Percentiles rank a stretch among this genome's conserved stretches.
These are phyloP conservation scores for Coprinellus micaceus DNA, from an alignment of 768 basidiomycete genomes.

Conservation along the genomic window DNA sequence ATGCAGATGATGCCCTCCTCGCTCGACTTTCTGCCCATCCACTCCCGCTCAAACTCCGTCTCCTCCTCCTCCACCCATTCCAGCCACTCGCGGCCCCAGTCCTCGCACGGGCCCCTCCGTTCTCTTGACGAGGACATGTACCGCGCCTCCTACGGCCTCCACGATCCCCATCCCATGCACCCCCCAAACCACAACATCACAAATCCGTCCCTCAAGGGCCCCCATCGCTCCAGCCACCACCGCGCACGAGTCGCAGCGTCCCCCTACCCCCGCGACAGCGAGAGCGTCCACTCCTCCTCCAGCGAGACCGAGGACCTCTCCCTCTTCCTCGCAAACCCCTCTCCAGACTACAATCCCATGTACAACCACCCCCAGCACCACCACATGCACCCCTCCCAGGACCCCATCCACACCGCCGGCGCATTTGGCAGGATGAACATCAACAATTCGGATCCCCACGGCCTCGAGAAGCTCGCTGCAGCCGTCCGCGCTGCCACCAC, in stretches of 20 bases:
- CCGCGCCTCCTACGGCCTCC: slow-evolving; percentile 56
- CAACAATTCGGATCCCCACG: slow-evolving; percentile 57
- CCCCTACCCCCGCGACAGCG: slow-evolving; percentile 81
- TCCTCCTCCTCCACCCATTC: slow-evolving; percentile 74
- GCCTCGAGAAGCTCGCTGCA: slow-evolving; percentile 80
- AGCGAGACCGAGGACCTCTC: slow-evolving; percentile 87
- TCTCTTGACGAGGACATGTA: slow-evolving; percentile 70
- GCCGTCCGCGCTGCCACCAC: slow-evolving; percentile 88
- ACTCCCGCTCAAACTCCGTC: slow-evolving; percentile 76
- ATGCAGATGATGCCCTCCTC: slow-evolving; percentile 68
- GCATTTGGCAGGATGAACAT: slow-evolving; percentile 77
- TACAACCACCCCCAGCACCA: slow-evolving; percentile 46
- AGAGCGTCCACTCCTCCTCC: slow-evolving; percentile 83
- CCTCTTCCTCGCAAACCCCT: slow-evolving; percentile 60
- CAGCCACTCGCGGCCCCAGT: slow-evolving; percentile 72
- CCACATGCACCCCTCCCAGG: slow-evolving; percentile 45
- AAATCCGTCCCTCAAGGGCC: slow-evolving; percentile 75
- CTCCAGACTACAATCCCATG: slow-evolving; percentile 66
- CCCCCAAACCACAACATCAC: slow-evolving; percentile 73
- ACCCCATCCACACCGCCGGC: slow-evolving; percentile 62
- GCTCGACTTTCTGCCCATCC: slow-evolving; percentile 67
- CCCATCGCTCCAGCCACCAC: slow-evolving; percentile 71
- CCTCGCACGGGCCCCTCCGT: slow-evolving; percentile 62
- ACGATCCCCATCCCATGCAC: slow-evolving; percentile 42
- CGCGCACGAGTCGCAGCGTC: slow-evolving; percentile 78